Evolutionary conservation across 306 rosid genomes (phyloP), one percentile per base, ranked within the genome.

Genomic region (Vigna reflexopilosa): DNA sequence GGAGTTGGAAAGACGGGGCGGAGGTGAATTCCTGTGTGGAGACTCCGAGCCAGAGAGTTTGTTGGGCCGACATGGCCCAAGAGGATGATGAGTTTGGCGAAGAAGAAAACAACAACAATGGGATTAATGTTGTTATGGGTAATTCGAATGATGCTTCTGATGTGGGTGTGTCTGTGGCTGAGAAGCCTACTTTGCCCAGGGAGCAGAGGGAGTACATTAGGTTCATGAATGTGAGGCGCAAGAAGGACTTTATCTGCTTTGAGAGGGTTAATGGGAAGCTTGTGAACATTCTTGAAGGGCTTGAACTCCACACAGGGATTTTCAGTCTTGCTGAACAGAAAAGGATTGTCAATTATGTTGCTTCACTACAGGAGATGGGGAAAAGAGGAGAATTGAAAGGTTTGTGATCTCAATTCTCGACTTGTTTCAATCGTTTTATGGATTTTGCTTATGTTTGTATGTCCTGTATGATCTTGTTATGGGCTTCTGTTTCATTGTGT

Each of bases 21-120:
- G 91, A 83, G 52, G 42, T 56, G 0, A 87, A 78, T 80, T 83
- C 83, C 1, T 19, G 26, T 2, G 82, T 78, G 19, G 88, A 55
- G 83, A 64, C 85, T 14, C 80, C 84, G 5, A 71, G 50, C 48
- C 75, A 74, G 42, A 86, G 91, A 7, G 79, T 86, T 87, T 93
- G 93, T n/a, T 96, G 99, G 99, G 99, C 99, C 2, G 99, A 96
- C 76, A 96, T 96, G 97, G 97, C 89, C 3, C 97, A 90, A 69
- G 98, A 95, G 74, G 97, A 95, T 19, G 99, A 92, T 28, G 98
- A 93, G 78, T 88, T 93, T 12, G 93, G 75, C 30, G 98, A 88
- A 51, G 89, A 83, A 9, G 89, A 83, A 22, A 71, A 49, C 5
- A 82, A 55, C 22, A 77, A 36, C 47, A 85, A 84, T 13, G 71